These are phyloP conservation scores for Quambalaria eucalypti DNA, from an alignment of 1,284 basidiomycete species.

Conservation along the genomic window DNA sequence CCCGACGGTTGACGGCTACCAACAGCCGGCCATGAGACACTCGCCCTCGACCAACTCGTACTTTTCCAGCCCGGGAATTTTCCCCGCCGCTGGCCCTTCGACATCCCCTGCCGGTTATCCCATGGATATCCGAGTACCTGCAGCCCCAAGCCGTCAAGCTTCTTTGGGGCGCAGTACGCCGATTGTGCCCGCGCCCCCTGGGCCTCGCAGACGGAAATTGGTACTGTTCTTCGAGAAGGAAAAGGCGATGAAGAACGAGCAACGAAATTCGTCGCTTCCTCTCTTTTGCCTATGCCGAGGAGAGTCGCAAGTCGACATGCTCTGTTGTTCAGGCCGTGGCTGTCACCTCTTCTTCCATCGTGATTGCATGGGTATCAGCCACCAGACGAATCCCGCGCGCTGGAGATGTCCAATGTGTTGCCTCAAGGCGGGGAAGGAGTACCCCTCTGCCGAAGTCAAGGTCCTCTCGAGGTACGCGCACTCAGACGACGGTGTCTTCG, in stretches of 20 bases:
- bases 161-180: too few species aligned
- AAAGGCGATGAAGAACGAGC: constrained; percentile 18
- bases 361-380: constrained; percentile 35
- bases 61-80: too few species aligned
- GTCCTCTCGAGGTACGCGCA: too few species aligned
- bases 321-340: constrained; percentile 43
- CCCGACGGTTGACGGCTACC: too few species aligned
- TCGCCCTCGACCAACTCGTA: too few species aligned
- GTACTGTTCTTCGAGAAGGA: background rate
- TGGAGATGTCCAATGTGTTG: constrained; percentile 47
- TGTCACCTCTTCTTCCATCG: constrained; percentile 46
- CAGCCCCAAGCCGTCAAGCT: too few species aligned
- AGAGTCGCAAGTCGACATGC: constrained; percentile 37
- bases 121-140: too few species aligned
- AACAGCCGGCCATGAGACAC: too few species aligned
- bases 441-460: constrained; percentile 40
- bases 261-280: constrained; percentile 42
- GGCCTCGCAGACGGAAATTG: background rate
- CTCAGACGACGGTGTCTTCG: too few species aligned
- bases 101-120: too few species aligned
- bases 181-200: too few species aligned
- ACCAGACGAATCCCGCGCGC: constrained; percentile 17
- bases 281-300: constrained; percentile 42
- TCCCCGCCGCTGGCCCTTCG: too few species aligned
- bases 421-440: constrained; percentile 40